Evolutionary conservation across 768 basidiomycete species (phyloP).

Genomic region (Bullera alba): DNA sequence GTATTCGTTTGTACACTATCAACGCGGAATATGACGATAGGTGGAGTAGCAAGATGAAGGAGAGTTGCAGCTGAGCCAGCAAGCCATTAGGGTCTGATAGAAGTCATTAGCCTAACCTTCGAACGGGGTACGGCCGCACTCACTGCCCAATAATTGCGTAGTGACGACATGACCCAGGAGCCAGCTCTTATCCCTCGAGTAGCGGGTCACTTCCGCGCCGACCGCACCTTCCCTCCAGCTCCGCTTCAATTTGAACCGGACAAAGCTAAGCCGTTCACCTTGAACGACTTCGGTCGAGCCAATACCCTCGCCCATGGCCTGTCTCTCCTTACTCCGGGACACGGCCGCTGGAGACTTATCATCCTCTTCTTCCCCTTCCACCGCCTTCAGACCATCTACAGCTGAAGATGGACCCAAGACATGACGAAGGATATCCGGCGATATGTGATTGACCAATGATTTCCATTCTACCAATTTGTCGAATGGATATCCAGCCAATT

Average conservation of each 20-base stretch:
- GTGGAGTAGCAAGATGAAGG: slow-evolving; percentile 47
- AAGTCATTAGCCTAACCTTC: neutral
- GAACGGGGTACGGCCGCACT: slow-evolving; percentile 9
- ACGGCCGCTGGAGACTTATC: no score
- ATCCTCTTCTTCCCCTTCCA: slow-evolving; percentile 34
- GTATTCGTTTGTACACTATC: slow-evolving; percentile 43
- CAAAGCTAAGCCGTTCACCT: slow-evolving; percentile 33
- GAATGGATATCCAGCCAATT: slow-evolving; percentile 47
- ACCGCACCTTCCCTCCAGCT: slow-evolving; percentile 46
- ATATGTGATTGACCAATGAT: slow-evolving; percentile 27
- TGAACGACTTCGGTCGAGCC: neutral
- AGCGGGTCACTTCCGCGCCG: slow-evolving; percentile 45
- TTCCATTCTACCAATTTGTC: slow-evolving; percentile 35
- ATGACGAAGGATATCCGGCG: slow-evolving; percentile 18
- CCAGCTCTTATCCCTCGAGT: slow-evolving; percentile 48
- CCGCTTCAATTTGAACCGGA: slow-evolving; percentile 41
- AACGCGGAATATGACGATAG: slow-evolving; percentile 47
- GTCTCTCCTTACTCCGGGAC: slow-evolving; percentile 1
- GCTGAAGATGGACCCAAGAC: slow-evolving; percentile 37
- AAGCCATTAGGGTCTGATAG: slow-evolving; percentile 38
- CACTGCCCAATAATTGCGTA: slow-evolving; percentile 33
- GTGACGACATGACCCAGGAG: slow-evolving; percentile 35
- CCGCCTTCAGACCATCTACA: slow-evolving; percentile 41
- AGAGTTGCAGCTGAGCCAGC: slow-evolving; percentile 45
- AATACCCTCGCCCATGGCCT: slow-evolving; percentile 1